Base-by-base conservation (phyloP, 2,329 filamentous ascomycete genomes). In the Stagonosporopsis chrysanthemi region DNA sequence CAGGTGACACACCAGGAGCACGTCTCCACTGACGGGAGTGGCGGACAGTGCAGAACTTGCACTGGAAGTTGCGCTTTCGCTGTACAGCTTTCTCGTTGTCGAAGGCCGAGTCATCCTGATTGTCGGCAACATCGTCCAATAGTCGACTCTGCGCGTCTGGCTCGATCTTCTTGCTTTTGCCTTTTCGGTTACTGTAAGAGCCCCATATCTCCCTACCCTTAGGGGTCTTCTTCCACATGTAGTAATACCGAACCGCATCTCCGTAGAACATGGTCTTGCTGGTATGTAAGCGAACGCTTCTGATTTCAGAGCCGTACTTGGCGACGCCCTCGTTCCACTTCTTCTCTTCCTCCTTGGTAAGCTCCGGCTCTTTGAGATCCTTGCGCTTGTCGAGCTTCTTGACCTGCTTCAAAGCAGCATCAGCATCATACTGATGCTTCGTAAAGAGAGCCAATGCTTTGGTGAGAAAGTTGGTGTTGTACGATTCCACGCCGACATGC, bases 161-260 rank as follows among this genome's bases (percentile, higher is more conserved):
- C 22, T 77, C 69, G 17, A 77, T 85, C 67, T 87, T 89, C 71
- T 96, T 91, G 77, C 95, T 97, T 76, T 94, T 96, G 54, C 91
- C 91, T 73, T 96, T 96, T 42, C 94, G 87, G 11, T 91, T 92
- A 47, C 91, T 87, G 68, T 90, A 97, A 63, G 88, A 91, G 58
- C 92, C 92, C 93, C 95, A 97, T 22, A 99, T 88, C 67, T 95
- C 88, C 71, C 86, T 88, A 38, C 95, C 95, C 56, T 89, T 88
- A 2, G 89, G 84, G 0, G 92, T 92, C 78, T 98, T 98, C 80
- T 99, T 99, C 95, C 95, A 99, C 64, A 91, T 91, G 75, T 99
- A 99, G 77, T 98, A 99, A 73, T 90, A 96, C 3, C 95, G 90
- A 24, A 96, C 92, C 60, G 97, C 89, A 56, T 91, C 86, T 47